These are phyloP conservation scores for Talaromyces sp. DNA, from an alignment of 2,329 filamentous ascomycete genomes.

Conservation along the genomic window DNA sequence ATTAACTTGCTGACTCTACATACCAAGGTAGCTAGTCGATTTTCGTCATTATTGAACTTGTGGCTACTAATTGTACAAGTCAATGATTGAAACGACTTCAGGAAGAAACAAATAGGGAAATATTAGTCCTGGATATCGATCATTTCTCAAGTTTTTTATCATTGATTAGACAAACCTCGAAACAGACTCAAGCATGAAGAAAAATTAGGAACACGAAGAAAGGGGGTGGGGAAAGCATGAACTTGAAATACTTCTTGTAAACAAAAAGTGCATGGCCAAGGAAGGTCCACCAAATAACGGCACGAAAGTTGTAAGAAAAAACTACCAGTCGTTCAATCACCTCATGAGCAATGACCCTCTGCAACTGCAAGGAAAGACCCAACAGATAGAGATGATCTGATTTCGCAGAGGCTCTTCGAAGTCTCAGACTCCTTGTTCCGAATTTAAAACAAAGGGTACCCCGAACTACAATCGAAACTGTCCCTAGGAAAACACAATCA, in stretches of 20 bases:
- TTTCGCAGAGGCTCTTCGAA: neutral
- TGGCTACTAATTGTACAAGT: neutral
- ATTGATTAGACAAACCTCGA: neutral
- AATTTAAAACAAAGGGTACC: neutral
- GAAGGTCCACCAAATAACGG: neutral
- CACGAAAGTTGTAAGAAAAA: neutral
- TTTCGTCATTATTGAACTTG: neutral
- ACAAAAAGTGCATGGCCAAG: neutral
- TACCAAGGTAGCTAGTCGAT: too few species aligned
- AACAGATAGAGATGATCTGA: neutral
- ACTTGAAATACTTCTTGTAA: neutral
- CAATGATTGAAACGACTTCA: too few species aligned
- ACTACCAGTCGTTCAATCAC: neutral
- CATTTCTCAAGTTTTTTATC: neutral
- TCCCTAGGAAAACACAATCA: neutral
- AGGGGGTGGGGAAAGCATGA: neutral
- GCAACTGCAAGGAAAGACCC: neutral
- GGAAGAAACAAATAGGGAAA: too few species aligned
- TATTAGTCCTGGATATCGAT: neutral
- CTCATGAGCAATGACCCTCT: neutral
- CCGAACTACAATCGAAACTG: neutral
- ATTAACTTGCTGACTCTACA: too few species aligned
- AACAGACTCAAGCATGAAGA: neutral
- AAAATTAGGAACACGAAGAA: neutral
- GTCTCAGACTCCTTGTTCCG: constrained; percentile 2